A percentile compares a stretch with the other conserved stretches of the same genome.
phyloP scores from a whole-genome alignment of 257 asterid genomes.

The Przewalskia tangutica region DNA sequence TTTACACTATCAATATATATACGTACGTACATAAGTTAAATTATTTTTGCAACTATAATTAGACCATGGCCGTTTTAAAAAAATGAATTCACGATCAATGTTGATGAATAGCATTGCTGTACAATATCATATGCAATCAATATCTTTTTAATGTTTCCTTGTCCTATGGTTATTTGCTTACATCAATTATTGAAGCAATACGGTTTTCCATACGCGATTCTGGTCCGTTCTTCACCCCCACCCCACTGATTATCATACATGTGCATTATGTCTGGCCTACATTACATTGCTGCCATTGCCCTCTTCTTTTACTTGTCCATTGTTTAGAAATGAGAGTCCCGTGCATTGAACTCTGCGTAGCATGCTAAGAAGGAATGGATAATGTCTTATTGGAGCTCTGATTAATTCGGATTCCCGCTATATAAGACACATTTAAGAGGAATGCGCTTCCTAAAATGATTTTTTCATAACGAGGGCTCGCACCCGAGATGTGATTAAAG shows the following conservation, averaged over 20 bases:
- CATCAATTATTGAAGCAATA: slow-evolving; percentile 30
- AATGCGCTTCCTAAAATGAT: no score
- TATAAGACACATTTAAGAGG: no score
- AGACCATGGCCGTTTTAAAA: neutral
- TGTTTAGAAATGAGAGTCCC: neutral
- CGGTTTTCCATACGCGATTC: neutral
- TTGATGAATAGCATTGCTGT: neutral
- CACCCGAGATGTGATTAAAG: no score
- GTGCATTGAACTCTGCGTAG: neutral
- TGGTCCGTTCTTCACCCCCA: neutral
- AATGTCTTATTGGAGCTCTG: no score
- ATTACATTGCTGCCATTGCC: neutral
- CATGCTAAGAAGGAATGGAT: neutral
- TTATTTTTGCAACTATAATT: no score
- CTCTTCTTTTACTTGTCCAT: neutral
- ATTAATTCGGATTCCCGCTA: no score
- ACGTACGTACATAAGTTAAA: no score
- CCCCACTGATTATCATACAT: neutral
- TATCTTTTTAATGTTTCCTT: slow-evolving; percentile 12
- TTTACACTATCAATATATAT: no score
- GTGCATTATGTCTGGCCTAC: neutral
- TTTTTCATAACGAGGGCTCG: no score
- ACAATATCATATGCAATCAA: neutral
- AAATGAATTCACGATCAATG: neutral
- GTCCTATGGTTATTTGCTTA: slow-evolving; percentile 16